Evolutionary conservation across 179 eudicot species (phyloP).

Genomic region (Kewa caespitosa): DNA sequence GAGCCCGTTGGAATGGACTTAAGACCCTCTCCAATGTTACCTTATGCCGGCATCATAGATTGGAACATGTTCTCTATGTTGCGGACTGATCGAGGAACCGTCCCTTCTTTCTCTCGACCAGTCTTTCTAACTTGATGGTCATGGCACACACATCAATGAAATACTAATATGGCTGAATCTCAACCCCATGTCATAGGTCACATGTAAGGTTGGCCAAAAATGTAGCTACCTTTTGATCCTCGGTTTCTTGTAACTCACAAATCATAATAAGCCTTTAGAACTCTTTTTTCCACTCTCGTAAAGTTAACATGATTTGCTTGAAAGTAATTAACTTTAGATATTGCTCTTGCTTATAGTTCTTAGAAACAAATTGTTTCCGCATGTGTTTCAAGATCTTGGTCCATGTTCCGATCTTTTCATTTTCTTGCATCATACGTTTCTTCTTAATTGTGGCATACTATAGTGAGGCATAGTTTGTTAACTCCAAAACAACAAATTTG

Average conservation of each 20-base stretch:
- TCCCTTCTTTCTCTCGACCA: background rate
- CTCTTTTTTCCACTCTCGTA: background rate
- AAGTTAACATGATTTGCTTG: background rate
- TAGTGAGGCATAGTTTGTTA: background rate
- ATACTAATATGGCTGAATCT: background rate
- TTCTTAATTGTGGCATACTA: background rate
- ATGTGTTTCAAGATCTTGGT: background rate
- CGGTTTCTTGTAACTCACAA: background rate
- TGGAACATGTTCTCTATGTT: background rate
- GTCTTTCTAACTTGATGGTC: background rate
- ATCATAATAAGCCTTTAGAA: background rate
- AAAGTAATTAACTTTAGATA: background rate
- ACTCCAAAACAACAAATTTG: background rate
- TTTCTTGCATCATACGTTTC: background rate
- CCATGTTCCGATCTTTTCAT: background rate
- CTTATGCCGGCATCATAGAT: background rate
- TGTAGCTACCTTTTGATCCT: background rate
- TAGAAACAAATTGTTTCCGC: background rate
- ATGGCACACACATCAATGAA: background rate
- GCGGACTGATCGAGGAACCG: background rate
- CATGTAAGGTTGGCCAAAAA: too few relatives aligned
- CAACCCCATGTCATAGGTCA: background rate
- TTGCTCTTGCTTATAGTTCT: background rate
- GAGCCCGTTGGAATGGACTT: background rate
- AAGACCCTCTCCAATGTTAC: background rate